These are phyloP conservation scores for Aspergillus avenaceus DNA, from an alignment of 495 filamentous ascomycete genomes.

Conservation along the genomic window DNA sequence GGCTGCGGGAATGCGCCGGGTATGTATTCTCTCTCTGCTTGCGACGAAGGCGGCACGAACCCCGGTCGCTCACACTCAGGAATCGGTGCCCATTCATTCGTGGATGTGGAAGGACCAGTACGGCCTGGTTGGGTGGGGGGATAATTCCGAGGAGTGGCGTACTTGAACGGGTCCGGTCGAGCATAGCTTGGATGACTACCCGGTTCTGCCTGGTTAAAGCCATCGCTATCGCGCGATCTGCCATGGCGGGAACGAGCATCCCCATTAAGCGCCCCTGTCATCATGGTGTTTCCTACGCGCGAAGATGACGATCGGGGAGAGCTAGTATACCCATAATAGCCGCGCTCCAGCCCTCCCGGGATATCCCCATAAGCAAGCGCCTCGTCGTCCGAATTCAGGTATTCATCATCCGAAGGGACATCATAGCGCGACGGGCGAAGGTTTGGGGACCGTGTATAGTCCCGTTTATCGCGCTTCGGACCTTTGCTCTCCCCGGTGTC, in stretches of 20 bases:
- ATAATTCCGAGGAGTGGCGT: slow-evolving; percentile 39
- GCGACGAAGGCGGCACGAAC: slow-evolving; percentile 36
- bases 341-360: slow-evolving; percentile 10
- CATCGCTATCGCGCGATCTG: slow-evolving; percentile 3
- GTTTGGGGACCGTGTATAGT: slow-evolving; percentile 21
- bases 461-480: slow-evolving; percentile 16
- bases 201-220: slow-evolving; percentile 7
- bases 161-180: slow-evolving; percentile 45
- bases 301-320: slow-evolving; percentile 4
- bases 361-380: slow-evolving; percentile 37
- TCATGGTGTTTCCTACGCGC: slow-evolving; percentile 6
- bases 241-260: not conserved
- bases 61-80: slow-evolving; percentile 40
- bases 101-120: slow-evolving; percentile 12
- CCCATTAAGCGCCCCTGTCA: slow-evolving; percentile 15
- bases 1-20: slow-evolving; percentile 37
- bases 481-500: slow-evolving; percentile 17
- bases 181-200: slow-evolving; percentile 45
- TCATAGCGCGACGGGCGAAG: slow-evolving; percentile 23
- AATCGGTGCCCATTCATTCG: slow-evolving; percentile 31
- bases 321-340: slow-evolving; percentile 14
- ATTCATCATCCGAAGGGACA: slow-evolving; percentile 32
- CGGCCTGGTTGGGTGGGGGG: slow-evolving; percentile 19
- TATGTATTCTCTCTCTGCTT: slow-evolving; percentile 25
- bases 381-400: slow-evolving; percentile 40